phyloP scores from a whole-genome alignment of 2,329 filamentous ascomycete genomes.

The Arthrobotrys sinensis region DNA sequence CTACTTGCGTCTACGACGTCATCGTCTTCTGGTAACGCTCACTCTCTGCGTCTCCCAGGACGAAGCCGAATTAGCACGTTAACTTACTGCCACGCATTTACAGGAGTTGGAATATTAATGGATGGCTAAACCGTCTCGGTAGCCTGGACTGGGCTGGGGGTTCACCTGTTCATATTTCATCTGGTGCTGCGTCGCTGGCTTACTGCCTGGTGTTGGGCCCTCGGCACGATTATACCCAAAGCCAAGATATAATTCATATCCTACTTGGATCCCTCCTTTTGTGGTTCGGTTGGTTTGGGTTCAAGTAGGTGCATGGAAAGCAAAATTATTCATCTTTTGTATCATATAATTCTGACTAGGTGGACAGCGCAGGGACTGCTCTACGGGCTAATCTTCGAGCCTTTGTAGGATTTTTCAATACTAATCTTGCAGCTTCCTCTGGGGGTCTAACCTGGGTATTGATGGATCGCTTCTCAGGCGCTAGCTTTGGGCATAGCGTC shows the following conservation, averaged over 20 bases:
- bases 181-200: not conserved
- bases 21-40: not conserved
- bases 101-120: conserved; percentile 10
- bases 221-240: not conserved
- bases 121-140: not conserved
- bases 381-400: conserved; percentile 7
- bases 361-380: conserved; percentile 2
- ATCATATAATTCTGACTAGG: not conserved
- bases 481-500: not conserved
- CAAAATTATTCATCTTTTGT: too few species aligned
- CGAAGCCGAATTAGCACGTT: not conserved
- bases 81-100: not conserved
- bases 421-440: conserved; percentile 3
- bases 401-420: not conserved
- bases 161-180: conserved; percentile 6
- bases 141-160: conserved; percentile 8
- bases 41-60: not conserved
- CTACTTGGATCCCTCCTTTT: not conserved
- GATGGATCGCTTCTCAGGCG: not conserved
- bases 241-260: conserved; percentile 2
- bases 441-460: conserved; percentile 3
- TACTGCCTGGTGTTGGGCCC: not conserved
- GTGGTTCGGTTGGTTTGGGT: conserved; percentile 10
- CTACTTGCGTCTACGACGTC: conserved; percentile 3
- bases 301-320: not conserved